These are phyloP conservation scores for Udeniomyces megalosporus DNA, from an alignment of 768 basidiomycete species.

Conservation along the genomic window DNA sequence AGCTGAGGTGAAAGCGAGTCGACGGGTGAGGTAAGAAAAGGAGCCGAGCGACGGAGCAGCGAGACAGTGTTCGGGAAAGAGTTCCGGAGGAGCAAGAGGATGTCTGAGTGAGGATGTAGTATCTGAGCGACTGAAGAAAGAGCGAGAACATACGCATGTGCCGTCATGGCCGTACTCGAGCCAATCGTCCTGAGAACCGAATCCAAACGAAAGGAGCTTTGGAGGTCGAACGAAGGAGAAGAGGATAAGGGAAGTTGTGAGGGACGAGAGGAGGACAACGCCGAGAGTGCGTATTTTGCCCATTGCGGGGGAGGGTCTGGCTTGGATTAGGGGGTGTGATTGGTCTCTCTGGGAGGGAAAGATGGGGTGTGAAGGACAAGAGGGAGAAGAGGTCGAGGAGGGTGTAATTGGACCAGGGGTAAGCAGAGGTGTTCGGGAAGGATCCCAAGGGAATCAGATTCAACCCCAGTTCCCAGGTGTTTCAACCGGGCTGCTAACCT, in stretches of 20 bases:
- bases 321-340: no score
- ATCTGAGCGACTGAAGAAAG: neutral
- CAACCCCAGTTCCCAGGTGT: no score
- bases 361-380: no score
- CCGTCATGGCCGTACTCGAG: slow-evolving; percentile 9
- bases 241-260: slow-evolving; percentile 13
- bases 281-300: neutral
- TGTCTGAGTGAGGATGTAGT: neutral
- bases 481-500: no score
- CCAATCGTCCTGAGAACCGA: slow-evolving; percentile 1
- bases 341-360: no score
- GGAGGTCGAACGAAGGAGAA: slow-evolving; percentile 13
- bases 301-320: neutral
- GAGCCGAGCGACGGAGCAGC: no score
- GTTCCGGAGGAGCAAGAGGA: neutral
- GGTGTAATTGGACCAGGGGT: neutral
- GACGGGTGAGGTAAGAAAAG: neutral
- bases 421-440: neutral
- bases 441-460: neutral
- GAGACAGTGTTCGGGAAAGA: no score
- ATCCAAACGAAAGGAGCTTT: slow-evolving; percentile 1
- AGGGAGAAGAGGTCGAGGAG: neutral
- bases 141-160: slow-evolving; percentile 6
- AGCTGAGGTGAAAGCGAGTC: neutral
- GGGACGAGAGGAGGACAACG: slow-evolving; percentile 13